Evolutionary conservation across 1,284 basidiomycete species (phyloP).

Genomic region (Sporisorium graminicola): DNA sequence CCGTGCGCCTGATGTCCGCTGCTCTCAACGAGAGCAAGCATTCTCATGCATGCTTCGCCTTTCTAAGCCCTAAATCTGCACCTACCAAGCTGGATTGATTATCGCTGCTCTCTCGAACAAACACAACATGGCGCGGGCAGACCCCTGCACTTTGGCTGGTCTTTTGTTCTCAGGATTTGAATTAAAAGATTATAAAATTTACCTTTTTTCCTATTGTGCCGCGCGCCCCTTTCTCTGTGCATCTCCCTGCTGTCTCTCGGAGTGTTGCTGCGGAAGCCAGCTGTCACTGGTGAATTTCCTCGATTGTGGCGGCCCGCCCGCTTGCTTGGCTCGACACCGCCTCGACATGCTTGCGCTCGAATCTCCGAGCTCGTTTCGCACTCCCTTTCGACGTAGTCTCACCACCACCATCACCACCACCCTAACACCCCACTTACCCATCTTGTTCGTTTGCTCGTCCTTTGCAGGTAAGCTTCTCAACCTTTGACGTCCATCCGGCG

Average conservation of each 20-base stretch:
- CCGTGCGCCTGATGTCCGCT: background rate
- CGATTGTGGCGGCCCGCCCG: background rate
- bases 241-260: background rate
- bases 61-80: background rate
- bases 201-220: background rate
- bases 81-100: background rate
- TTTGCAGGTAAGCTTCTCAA: slow-evolving; percentile 13
- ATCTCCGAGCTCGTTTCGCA: background rate
- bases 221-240: slow-evolving; percentile 3
- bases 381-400: slow-evolving; percentile 5
- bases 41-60: background rate
- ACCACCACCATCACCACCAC: slow-evolving; percentile 2
- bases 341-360: background rate
- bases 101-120: background rate
- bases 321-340: slow-evolving; percentile 5
- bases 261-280: slow-evolving; percentile 15
- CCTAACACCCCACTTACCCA: slow-evolving; percentile 5
- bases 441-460: slow-evolving; percentile 16
- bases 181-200: too few species aligned
- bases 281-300: background rate
- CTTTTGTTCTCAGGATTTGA: too few species aligned
- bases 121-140: too few species aligned
- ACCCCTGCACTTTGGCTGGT: too few species aligned
- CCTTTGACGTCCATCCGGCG: background rate
- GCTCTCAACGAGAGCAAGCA: background rate